Percentiles rank a stretch among this genome's conserved stretches.
Evolutionary conservation across 2,329 filamentous ascomycete genomes (phyloP).

Genomic region (Aspergillus novoparasiticus): DNA sequence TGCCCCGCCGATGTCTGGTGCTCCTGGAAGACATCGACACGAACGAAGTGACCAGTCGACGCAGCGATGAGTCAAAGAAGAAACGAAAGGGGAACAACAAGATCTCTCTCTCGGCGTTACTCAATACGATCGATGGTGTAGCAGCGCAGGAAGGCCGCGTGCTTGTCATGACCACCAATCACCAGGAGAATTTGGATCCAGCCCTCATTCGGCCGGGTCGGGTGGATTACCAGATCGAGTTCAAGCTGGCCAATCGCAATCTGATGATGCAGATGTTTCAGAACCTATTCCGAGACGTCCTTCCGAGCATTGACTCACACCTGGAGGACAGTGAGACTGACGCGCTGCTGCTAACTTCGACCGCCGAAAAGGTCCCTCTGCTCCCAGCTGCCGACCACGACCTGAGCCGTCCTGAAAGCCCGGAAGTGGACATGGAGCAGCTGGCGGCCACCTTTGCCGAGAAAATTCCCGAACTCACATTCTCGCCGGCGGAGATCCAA

Average conservation of each 20-base stretch:
- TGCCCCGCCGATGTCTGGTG: constrained; percentile 65
- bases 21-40: constrained; percentile 69
- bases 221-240: constrained; percentile 8
- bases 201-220: constrained; percentile 9
- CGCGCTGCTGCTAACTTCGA: background rate
- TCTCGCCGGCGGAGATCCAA: constrained; percentile 58
- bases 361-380: background rate
- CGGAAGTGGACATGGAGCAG: constrained; percentile 31
- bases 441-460: constrained; percentile 51
- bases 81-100: constrained; percentile 6
- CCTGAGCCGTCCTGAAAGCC: background rate
- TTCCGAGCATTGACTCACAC: background rate
- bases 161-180: constrained; percentile 13
- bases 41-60: constrained; percentile 7
- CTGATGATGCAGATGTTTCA: constrained; percentile 10
- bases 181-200: constrained; percentile 5
- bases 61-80: background rate
- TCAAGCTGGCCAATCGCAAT: constrained; percentile 9
- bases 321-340: background rate
- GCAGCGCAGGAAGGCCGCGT: constrained; percentile 10
- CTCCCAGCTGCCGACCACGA: background rate
- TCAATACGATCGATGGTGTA: constrained; percentile 8
- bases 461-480: constrained; percentile 47
- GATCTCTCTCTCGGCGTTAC: constrained; percentile 6
- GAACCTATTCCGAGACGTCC: constrained; percentile 4